These are phyloP conservation scores for Cladophialophora carrionii DNA, from an alignment of 2,329 filamentous ascomycete species.

Conservation along the genomic window DNA sequence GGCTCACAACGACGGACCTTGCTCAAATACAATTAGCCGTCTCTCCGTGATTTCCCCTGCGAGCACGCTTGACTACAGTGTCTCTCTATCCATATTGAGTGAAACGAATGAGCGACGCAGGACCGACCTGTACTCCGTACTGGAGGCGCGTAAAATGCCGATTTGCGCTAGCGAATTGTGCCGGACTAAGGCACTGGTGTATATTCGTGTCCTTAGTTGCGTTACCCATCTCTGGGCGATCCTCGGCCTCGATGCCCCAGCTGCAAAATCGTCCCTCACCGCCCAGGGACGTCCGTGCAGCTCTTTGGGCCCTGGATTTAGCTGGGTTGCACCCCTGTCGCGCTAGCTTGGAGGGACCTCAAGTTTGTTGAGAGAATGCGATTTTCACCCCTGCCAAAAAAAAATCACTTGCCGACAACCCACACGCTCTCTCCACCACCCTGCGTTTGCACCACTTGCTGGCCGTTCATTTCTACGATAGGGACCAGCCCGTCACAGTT, in stretches of 20 bases:
- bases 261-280: slow-evolving; percentile 14
- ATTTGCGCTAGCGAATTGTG: not conserved
- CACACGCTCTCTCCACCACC: slow-evolving; percentile 16
- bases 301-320: slow-evolving; percentile 9
- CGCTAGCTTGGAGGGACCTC: slow-evolving; percentile 4
- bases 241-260: slow-evolving; percentile 8
- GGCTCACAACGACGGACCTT: not conserved
- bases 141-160: not conserved
- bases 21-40: not conserved
- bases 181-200: not conserved
- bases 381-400: slow-evolving; percentile 17
- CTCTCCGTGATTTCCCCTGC: not conserved
- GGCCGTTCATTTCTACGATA: slow-evolving; percentile 2
- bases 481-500: not conserved
- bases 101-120: not conserved
- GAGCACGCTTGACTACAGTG: not conserved
- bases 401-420: slow-evolving; percentile 8
- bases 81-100: not conserved
- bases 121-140: not conserved
- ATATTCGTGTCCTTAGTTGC: not conserved
- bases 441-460: slow-evolving; percentile 2
- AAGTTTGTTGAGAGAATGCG: slow-evolving; percentile 21
- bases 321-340: slow-evolving; percentile 10
- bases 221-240: slow-evolving; percentile 5
- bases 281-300: slow-evolving; percentile 5